These are phyloP conservation scores for Lipomyces oligophaga DNA, from an alignment of 805 yeast genomes.

Conservation along the genomic window DNA sequence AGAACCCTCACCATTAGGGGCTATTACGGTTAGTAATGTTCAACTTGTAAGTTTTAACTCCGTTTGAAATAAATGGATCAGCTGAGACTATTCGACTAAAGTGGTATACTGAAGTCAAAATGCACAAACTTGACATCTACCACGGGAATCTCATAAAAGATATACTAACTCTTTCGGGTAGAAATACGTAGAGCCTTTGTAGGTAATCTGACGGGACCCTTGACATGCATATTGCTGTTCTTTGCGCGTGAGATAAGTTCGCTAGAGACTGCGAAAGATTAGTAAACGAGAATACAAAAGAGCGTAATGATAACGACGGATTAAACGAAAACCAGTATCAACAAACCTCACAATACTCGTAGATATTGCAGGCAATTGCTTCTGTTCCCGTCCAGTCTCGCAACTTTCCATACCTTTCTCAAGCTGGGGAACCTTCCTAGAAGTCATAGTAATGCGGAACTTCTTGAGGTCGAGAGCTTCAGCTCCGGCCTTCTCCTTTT, in stretches of 20 bases:
- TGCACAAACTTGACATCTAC: too few species aligned
- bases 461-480: slow-evolving; percentile 55
- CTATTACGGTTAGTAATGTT: slow-evolving; percentile 5
- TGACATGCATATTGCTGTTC: slow-evolving; percentile 77
- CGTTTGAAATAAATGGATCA: too few species aligned
- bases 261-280: slow-evolving; percentile 58
- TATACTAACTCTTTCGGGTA: slow-evolving; percentile 78
- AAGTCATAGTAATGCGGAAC: slow-evolving; percentile 98
- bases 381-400: too few species aligned
- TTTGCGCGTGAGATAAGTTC: slow-evolving; percentile 86
- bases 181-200: slow-evolving; percentile 96
- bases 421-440: slow-evolving; percentile 97
- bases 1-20: slow-evolving; percentile 99
- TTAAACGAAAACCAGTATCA: too few species aligned
- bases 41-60: too few species aligned
- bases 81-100: too few species aligned
- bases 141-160: too few species aligned
- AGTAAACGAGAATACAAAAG: background rate
- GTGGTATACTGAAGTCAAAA: too few species aligned
- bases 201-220: slow-evolving; percentile 99
- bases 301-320: too few species aligned
- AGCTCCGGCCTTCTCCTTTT: slow-evolving; percentile 40
- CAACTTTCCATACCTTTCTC: slow-evolving; percentile 65
- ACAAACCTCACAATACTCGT: too few species aligned
- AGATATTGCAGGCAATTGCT: too few species aligned